Base-by-base conservation (phyloP, 352 stramenopile species). In the Pythium graminicola region DNA sequence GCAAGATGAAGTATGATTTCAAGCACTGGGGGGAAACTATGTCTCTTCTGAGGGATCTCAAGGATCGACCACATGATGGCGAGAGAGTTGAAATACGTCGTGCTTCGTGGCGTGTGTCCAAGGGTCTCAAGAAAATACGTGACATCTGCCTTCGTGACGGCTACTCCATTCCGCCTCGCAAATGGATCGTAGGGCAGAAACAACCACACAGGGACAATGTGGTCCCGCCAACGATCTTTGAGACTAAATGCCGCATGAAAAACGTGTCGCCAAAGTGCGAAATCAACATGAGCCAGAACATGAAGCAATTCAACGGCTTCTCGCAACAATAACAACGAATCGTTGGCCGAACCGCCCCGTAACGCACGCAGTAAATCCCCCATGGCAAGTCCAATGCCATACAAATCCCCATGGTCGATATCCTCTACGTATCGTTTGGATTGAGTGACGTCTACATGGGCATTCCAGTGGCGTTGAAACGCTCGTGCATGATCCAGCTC, bases 391-490 rank as follows among this genome's bases (percentile, higher is more conserved):
- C 26, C 43, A n/a, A 50, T n/a, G 26, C 43, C 43, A 20, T 50
- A 39, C 17, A n/a, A 50, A 17, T 50, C 43, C 16, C 43, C 43
- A 1, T 50, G 26, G 9, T 26, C 4, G n/a, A 50, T 28, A 19
- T 39, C 27, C 3, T 20, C 27, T 0, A 50, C 27, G 43, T 50
- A 39, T 1, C 39, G 17, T 23, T 8, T 28, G n/a, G 39, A 23
- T 23, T 45, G 39, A 6, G 19, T 9, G 4, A 4, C 16, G 39
- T 50, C 43, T 9, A 39, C 2, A 10, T 27, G 43, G 14, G 24
- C 24, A 27, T 50, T 50, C 43, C 43, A 50, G 26, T 39, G 26
- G 43, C 27, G 43, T 17, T 50, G 27, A 28, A 50, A 50, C 16
- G 43, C 43, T 0, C 26, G 43, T 13, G 43, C 43, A 28, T 50